Conservation (phyloP, 208 protist species). For the Trypanosoma avium region DNA sequence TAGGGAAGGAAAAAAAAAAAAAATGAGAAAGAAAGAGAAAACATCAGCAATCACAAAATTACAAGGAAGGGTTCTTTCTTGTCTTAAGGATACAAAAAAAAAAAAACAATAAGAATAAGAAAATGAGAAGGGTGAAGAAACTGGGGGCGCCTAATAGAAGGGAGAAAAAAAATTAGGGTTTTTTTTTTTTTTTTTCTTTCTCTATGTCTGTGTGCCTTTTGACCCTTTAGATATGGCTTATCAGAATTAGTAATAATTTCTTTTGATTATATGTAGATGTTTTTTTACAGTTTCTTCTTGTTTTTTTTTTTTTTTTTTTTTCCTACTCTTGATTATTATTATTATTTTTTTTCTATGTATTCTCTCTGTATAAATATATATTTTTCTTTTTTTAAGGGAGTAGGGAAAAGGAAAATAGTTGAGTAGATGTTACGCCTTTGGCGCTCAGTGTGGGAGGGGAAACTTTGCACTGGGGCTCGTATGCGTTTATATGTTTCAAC, state of each 20-base stretch:
- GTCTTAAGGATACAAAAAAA: too few relatives aligned
- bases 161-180: neutral
- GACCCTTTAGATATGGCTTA: too few relatives aligned
- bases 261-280: neutral
- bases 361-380: neutral
- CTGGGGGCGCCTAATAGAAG: too few relatives aligned
- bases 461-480: neutral
- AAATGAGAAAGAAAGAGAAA: neutral
- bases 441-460: neutral
- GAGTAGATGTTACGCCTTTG: slow-evolving; percentile 17
- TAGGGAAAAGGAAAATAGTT: neutral
- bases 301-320: slow-evolving; percentile 12
- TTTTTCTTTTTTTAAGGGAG: neutral
- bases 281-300: neutral
- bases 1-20: slow-evolving; percentile 5
- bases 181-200: neutral
- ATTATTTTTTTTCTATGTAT: neutral
- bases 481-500: slow-evolving; percentile 5
- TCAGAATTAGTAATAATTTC: neutral
- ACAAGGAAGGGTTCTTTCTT: neutral
- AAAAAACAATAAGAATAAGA: too few relatives aligned
- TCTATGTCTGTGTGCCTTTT: neutral
- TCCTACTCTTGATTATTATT: neutral
- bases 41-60: neutral
- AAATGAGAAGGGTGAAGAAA: too few relatives aligned